A percentile compares a stretch with the other conserved stretches of the same genome.
Conservation (phyloP, 768 basidiomycete species). For the Steccherinum ochraceum region DNA sequence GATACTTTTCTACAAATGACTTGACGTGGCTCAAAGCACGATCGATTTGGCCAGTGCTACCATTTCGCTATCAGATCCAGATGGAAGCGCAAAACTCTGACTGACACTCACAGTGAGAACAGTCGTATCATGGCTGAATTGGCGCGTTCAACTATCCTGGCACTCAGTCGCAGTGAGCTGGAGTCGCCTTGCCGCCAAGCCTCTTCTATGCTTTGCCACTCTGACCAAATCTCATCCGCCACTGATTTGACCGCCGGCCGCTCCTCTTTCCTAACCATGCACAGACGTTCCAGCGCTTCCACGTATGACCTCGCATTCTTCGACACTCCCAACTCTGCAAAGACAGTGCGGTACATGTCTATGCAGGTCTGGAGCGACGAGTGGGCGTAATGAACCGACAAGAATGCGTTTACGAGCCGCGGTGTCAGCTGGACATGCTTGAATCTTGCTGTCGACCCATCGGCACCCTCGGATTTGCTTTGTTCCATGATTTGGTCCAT, state of each 20-base stretch:
- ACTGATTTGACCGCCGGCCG: conserved; percentile 42
- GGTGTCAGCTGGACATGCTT: conserved; percentile 49
- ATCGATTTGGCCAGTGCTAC: conserved; percentile 43
- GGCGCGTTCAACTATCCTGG: conserved; percentile 61
- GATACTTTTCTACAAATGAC: conserved; percentile 60
- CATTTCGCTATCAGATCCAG: not conserved
- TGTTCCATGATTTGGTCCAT: conserved; percentile 56
- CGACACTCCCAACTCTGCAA: conserved; percentile 32
- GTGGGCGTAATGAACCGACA: conserved; percentile 69
- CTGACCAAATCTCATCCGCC: conserved; percentile 58
- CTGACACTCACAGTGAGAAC: conserved; percentile 47
- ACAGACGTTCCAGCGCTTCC: conserved; percentile 65
- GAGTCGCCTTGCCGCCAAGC: conserved; percentile 24
- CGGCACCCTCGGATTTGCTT: not conserved
- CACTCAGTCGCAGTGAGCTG: conserved; percentile 13
- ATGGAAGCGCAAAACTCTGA: not conserved
- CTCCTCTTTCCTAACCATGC: conserved; percentile 34
- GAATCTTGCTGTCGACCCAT: conserved; percentile 31
- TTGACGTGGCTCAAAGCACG: conserved; percentile 50
- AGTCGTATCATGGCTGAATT: conserved; percentile 65
- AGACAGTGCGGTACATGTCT: conserved; percentile 45
- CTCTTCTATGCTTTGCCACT: conserved; percentile 51
- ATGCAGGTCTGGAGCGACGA: conserved; percentile 40
- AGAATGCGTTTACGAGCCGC: conserved; percentile 70
- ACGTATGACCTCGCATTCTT: conserved; percentile 53